These are phyloP conservation scores for Chlamydomonas sphaeroides DNA, from an alignment of 139 green algal genomes.

Conservation along the genomic window DNA sequence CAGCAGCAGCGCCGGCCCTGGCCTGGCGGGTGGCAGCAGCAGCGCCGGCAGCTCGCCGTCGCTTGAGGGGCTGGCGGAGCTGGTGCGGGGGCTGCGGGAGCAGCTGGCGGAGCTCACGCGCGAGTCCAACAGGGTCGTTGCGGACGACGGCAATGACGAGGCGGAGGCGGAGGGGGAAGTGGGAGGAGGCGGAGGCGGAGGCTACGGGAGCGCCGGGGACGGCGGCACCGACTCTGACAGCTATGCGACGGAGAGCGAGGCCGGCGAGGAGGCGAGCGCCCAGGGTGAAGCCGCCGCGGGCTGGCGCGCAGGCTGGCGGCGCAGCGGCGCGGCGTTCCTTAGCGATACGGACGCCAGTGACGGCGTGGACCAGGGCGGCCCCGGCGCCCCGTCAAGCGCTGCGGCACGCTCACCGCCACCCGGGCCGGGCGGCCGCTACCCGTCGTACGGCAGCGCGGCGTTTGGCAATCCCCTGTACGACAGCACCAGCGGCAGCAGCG, in stretches of 20 bases:
- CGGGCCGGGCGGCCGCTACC: too few species aligned
- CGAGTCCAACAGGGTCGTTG: too few species aligned
- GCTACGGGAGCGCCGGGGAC: background rate
- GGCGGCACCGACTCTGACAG: too few species aligned
- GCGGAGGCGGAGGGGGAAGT: background rate
- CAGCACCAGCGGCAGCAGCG: too few species aligned
- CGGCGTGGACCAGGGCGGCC: too few species aligned
- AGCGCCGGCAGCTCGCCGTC: background rate
- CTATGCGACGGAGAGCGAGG: background rate
- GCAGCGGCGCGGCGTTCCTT: too few species aligned
- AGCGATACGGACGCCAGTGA: too few species aligned
- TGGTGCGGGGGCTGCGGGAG: conserved; percentile 25
- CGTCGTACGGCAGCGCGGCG: too few species aligned
- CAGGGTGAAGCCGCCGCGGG: background rate
- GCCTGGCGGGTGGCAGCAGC: background rate
- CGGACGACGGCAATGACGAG: background rate
- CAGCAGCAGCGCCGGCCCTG: background rate
- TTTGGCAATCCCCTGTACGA: too few species aligned
- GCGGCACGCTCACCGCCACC: too few species aligned
- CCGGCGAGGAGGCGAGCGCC: background rate
- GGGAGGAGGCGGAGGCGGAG: background rate
- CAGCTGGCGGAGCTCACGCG: conserved; percentile 7
- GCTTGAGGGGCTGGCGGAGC: conserved; percentile 11
- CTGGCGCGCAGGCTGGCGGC: too few species aligned
- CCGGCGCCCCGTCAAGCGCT: too few species aligned